These are phyloP conservation scores for Primulina tabacum DNA, from an alignment of 257 asterid genomes.

Conservation along the genomic window DNA sequence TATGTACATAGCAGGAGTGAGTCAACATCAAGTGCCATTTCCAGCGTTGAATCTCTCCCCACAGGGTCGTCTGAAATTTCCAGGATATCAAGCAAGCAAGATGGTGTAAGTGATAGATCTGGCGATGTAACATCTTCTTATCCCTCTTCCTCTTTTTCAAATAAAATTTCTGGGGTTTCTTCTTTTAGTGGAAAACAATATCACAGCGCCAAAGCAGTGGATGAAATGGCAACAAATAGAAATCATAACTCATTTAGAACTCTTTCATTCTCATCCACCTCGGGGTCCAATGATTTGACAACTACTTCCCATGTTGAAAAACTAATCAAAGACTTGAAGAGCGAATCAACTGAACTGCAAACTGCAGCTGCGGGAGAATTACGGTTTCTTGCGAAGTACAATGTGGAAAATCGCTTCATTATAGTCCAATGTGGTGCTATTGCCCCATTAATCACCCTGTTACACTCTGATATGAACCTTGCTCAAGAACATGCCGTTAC, in stretches of 20 bases:
- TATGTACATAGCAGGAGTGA: slow-evolving; percentile 90
- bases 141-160: slow-evolving; percentile 22
- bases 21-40: slow-evolving; percentile 78
- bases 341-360: slow-evolving; percentile 55
- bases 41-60: slow-evolving; percentile 70
- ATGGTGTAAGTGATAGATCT: slow-evolving; percentile 35
- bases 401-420: slow-evolving; percentile 68
- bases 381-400: slow-evolving; percentile 72
- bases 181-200: slow-evolving; percentile 33
- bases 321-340: slow-evolving; percentile 54
- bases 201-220: slow-evolving; percentile 29
- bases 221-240: slow-evolving; percentile 38
- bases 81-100: slow-evolving; percentile 44
- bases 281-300: slow-evolving; percentile 45
- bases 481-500: slow-evolving; percentile 93
- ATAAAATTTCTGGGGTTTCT: slow-evolving; percentile 28
- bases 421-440: slow-evolving; percentile 83
- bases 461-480: slow-evolving; percentile 50
- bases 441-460: slow-evolving; percentile 60
- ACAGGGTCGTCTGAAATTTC: slow-evolving; percentile 48
- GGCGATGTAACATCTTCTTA: slow-evolving; percentile 38
- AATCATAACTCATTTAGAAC: slow-evolving; percentile 39
- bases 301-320: slow-evolving; percentile 61
- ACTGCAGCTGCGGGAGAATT: slow-evolving; percentile 72
- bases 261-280: slow-evolving; percentile 47